phyloP scores from a whole-genome alignment of 2,329 filamentous ascomycete genomes.

The Diplodia scrobiculata region DNA sequence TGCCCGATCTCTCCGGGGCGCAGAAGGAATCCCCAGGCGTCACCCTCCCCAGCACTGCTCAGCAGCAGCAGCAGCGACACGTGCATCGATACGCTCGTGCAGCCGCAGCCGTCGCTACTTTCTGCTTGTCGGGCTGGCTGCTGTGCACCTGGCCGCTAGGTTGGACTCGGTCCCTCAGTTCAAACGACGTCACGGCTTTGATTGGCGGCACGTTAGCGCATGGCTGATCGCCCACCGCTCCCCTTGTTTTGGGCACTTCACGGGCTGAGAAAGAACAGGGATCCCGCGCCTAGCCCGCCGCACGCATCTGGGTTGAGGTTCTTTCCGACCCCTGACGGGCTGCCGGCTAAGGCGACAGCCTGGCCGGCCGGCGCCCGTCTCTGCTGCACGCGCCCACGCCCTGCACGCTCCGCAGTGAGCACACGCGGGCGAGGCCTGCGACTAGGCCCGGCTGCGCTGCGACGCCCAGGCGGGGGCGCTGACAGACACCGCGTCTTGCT shows the following conservation, averaged over 20 bases:
- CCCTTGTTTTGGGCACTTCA: slow-evolving; percentile 23
- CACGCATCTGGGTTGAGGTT: slow-evolving; percentile 24
- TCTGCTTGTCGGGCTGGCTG: not conserved
- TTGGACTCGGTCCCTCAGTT: not conserved
- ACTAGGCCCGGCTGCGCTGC: slow-evolving; percentile 1
- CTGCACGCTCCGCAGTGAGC: not conserved
- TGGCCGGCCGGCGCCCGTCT: not conserved
- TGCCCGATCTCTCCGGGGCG: not conserved
- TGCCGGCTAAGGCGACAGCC: slow-evolving; percentile 20
- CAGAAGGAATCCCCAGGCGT: not conserved
- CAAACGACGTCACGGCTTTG: slow-evolving; percentile 14
- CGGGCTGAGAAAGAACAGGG: slow-evolving; percentile 16
- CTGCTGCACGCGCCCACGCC: not conserved
- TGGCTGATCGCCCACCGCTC: slow-evolving; percentile 17
- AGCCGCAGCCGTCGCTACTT: not conserved
- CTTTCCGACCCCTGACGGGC: slow-evolving; percentile 20
- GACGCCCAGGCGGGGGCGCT: slow-evolving; percentile 4
- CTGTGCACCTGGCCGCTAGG: slow-evolving; percentile 10
- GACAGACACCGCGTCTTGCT: slow-evolving; percentile 9
- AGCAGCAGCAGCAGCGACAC: not conserved
- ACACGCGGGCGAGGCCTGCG: not conserved
- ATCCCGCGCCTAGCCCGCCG: slow-evolving; percentile 17
- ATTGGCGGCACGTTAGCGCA: slow-evolving; percentile 24
- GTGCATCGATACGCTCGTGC: not conserved
- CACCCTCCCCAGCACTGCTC: not conserved